These are phyloP conservation scores for Salix brachista DNA, from an alignment of 345 rosid species.

Conservation along the genomic window DNA sequence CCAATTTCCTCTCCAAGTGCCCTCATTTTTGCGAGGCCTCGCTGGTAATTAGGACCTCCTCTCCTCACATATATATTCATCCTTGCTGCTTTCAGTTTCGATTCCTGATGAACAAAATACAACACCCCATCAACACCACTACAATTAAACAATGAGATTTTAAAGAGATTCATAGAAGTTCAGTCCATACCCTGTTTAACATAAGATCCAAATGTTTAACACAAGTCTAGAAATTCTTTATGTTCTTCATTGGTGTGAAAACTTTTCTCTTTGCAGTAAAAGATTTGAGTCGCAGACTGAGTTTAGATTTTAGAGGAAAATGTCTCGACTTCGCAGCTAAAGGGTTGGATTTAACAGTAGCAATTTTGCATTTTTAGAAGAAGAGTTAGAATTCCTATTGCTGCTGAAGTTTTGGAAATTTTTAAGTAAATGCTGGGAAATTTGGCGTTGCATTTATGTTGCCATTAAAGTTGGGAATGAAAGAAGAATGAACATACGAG, in stretches of 20 bases:
- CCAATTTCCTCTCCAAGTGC: constrained; percentile 68
- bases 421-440: neutral
- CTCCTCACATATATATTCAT: constrained; percentile 64
- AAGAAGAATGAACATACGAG: neutral
- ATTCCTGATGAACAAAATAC: constrained; percentile 37
- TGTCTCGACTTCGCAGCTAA: neutral
- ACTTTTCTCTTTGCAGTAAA: too few relatives aligned
- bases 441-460: neutral
- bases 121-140: neutral
- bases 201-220: neutral
- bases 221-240: neutral
- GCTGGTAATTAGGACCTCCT: constrained; percentile 84
- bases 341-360: neutral
- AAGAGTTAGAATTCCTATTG: neutral
- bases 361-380: neutral
- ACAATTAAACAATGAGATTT: neutral
- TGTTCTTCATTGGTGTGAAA: neutral
- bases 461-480: neutral
- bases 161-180: neutral
- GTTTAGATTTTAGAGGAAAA: neutral
- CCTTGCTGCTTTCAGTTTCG: constrained; percentile 70
- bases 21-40: constrained; percentile 83
- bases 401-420: neutral
- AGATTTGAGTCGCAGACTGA: neutral
- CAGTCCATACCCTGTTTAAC: neutral